Evolutionary conservation across 176 grass and related monocot species (phyloP).

Genomic region (Thinopyrum elongatum): DNA sequence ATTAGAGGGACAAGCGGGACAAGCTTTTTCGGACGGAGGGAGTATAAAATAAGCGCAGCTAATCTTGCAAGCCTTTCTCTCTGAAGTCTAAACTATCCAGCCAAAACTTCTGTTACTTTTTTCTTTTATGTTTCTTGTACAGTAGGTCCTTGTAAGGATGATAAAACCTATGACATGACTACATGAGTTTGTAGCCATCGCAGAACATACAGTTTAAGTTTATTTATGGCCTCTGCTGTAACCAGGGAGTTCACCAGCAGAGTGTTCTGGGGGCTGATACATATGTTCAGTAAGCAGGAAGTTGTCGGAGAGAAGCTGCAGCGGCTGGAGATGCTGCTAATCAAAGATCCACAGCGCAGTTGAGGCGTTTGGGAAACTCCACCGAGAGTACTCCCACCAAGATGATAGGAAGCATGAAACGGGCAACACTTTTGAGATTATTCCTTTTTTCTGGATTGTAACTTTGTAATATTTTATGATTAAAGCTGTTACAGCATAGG

Average conservation of each 20-base stretch:
- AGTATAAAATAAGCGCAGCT: background rate
- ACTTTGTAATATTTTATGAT: background rate
- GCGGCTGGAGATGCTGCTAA: slow-evolving; percentile 19
- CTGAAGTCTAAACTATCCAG: background rate
- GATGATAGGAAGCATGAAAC: background rate
- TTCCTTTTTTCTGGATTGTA: background rate
- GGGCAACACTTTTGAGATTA: background rate
- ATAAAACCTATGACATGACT: no score
- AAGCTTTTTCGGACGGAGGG: no score
- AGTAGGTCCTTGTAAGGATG: background rate
- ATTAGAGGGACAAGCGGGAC: no score
- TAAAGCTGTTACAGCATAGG: background rate
- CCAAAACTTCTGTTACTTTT: background rate
- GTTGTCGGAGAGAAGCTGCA: slow-evolving; percentile 8
- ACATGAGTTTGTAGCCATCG: background rate
- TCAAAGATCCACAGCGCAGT: slow-evolving; percentile 15
- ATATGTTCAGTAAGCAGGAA: background rate
- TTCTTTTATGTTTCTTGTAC: background rate
- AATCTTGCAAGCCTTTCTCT: slow-evolving; percentile 1
- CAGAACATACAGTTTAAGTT: background rate
- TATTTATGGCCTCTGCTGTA: background rate
- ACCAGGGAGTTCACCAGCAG: background rate
- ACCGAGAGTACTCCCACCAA: background rate
- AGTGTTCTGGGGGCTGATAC: background rate
- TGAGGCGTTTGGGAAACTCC: background rate